phyloP scores from a whole-genome alignment of 2,329 filamentous ascomycete species.

The Sporothrix mexicana region DNA sequence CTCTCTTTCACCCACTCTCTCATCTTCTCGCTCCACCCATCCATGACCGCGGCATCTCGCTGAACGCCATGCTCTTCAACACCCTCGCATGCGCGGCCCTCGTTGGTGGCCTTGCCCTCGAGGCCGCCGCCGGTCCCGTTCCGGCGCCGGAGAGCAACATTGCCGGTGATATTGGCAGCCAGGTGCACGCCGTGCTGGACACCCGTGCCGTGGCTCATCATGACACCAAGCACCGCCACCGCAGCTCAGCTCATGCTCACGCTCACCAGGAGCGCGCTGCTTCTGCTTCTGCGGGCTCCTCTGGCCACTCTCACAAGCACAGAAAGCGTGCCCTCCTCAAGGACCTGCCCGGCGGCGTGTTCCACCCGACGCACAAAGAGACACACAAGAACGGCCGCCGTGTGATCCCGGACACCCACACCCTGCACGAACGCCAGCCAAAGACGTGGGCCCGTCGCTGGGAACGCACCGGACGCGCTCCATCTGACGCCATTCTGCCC shows the following conservation, averaged over 20 bases:
- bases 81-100: conserved; percentile 29
- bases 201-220: conserved; percentile 13
- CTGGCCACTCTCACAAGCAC: neutral
- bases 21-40: neutral
- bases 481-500: conserved; percentile 38
- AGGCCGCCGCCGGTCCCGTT: conserved; percentile 33
- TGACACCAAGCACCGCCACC: conserved; percentile 9
- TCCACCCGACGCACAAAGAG: conserved; percentile 16
- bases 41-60: neutral
- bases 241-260: neutral
- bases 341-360: conserved; percentile 19
- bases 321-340: neutral
- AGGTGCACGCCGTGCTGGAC: conserved; percentile 23
- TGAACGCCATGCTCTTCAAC: conserved; percentile 34
- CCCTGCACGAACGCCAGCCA: conserved; percentile 45
- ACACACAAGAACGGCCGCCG: conserved; percentile 3
- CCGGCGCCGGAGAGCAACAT: conserved; percentile 1
- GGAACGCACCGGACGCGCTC: conserved; percentile 41
- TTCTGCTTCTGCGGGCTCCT: no score
- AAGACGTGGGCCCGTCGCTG: conserved; percentile 40
- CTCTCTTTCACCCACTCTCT: neutral
- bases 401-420: conserved; percentile 39
- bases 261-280: neutral
- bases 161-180: neutral
- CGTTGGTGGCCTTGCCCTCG: conserved; percentile 35